Evolutionary conservation across 805 yeast genomes (phyloP), one percentile per base, ranked within the genome.

Genomic region (Zygosaccharomyces pseudorouxii): DNA sequence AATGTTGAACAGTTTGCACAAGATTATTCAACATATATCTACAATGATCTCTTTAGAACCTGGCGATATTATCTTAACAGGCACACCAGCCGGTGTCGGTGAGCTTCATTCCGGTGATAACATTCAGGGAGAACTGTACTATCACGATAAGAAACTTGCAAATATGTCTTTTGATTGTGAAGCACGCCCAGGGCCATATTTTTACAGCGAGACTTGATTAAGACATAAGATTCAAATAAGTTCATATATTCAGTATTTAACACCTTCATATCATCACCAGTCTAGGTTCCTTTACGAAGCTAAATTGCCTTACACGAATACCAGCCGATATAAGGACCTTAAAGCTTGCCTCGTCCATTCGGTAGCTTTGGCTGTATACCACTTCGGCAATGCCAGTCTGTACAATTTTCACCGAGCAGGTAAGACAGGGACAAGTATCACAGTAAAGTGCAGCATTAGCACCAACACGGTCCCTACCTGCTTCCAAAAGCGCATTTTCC

Each of bases 41-140:
- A 69, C 82, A n/a, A 82, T 88, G 58, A 92, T 92, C 92, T 88
- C 97, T 3, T 73, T 93, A 49, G 82, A 90, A 59, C 82, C 87
- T 46, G 97, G 97, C 27, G 99, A 93, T 62, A 75, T 93, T 53
- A 82, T 93, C 50, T 74, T 93, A 45, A 93, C 99, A 1, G 99
- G 99, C 14, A 93, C 99, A 1, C 99, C 99, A 40, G 88, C 89
- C 67, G 99, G 99, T 14, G 99, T 93, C n/a, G 97, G 98, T 7
- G 71, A 77, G 22, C 70, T 90, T 29, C 67, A 66, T 5, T 86
- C 95, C 0, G 98, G 97, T 8, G 98, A 93, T 63, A 62, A 65
- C 22, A 72, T 93, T 23, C 73, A 74, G 40, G 95, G 95, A 5
- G 76, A 78, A 54, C 67, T 89, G 53, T 68, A 65, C 25, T 77